These are phyloP conservation scores for Plenodomus biglobosus DNA, from an alignment of 2,329 filamentous ascomycete genomes.

Conservation along the genomic window DNA sequence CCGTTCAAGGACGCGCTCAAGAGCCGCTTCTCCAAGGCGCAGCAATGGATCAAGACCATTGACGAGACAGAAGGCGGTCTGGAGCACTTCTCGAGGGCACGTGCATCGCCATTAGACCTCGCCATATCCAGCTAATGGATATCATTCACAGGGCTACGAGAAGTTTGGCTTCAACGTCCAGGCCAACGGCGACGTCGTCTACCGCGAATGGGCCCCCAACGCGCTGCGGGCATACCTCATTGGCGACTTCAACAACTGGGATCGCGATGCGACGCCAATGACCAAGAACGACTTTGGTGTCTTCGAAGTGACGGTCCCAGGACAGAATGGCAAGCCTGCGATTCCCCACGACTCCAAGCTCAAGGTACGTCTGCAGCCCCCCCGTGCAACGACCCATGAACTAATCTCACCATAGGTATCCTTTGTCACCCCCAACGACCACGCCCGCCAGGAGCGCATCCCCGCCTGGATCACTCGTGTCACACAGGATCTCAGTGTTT, in stretches of 20 bases:
- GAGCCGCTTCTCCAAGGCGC: slow-evolving; percentile 74
- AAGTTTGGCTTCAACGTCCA: slow-evolving; percentile 83
- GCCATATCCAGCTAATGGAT: background rate
- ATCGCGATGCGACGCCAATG: slow-evolving; percentile 82
- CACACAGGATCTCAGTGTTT: slow-evolving; percentile 86
- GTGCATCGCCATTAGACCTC: slow-evolving; percentile 18
- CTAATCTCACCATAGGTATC: slow-evolving; percentile 64
- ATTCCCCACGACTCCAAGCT: slow-evolving; percentile 94
- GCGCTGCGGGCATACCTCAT: slow-evolving; percentile 81
- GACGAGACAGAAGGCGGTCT: slow-evolving; percentile 83
- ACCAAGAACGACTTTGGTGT: slow-evolving; percentile 81
- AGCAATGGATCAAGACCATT: slow-evolving; percentile 84
- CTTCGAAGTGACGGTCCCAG: slow-evolving; percentile 78
- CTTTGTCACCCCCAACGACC: slow-evolving; percentile 74
- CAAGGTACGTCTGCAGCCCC: slow-evolving; percentile 64
- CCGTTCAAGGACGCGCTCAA: slow-evolving; percentile 80
- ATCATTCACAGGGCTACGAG: slow-evolving; percentile 70
- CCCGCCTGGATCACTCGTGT: slow-evolving; percentile 98
- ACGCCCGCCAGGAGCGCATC: slow-evolving; percentile 76
- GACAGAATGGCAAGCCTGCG: slow-evolving; percentile 70
- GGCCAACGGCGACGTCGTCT: slow-evolving; percentile 79
- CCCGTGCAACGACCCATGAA: background rate
- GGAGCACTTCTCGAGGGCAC: slow-evolving; percentile 84
- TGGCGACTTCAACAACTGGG: slow-evolving; percentile 96
- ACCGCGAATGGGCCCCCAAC: slow-evolving; percentile 96